Conservation (phyloP, 2,329 filamentous ascomycete species). For the Podosphaera fusca region DNA sequence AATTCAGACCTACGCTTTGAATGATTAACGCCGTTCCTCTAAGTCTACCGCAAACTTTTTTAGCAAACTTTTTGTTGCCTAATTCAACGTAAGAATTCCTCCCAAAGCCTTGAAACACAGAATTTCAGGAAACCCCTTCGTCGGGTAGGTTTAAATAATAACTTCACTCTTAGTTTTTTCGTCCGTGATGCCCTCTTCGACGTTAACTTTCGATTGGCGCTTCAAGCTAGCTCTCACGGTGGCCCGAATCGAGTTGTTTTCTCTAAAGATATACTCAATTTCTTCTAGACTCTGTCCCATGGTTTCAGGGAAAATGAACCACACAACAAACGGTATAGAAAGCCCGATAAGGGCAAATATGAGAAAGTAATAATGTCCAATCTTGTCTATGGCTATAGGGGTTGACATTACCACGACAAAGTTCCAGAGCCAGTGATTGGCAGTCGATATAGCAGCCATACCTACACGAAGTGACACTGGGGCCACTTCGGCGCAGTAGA, state of each 20-base stretch:
- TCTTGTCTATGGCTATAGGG: conserved; percentile 17
- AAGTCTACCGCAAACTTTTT: no score
- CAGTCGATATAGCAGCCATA: conserved; percentile 47
- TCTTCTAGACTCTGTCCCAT: conserved; percentile 36
- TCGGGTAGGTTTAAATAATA: no score
- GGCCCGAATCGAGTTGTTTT: neutral
- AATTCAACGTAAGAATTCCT: no score
- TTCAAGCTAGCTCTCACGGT: neutral
- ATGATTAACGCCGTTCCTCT: no score
- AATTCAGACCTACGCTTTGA: no score
- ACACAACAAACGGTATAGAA: conserved; percentile 19
- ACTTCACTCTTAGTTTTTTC: neutral
- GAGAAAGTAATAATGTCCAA: conserved; percentile 17
- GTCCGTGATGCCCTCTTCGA: neutral
- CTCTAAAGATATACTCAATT: conserved; percentile 40
- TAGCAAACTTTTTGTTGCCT: no score
- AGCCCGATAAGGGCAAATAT: conserved; percentile 19
- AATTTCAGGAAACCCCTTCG: no score
- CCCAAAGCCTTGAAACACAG: no score
- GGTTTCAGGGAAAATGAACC: conserved; percentile 25
- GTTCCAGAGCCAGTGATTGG: conserved; percentile 52
- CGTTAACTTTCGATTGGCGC: neutral
- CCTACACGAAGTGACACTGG: conserved; percentile 45
- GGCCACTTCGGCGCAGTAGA: conserved; percentile 46
- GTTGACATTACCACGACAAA: conserved; percentile 23